A percentile compares a stretch with the other conserved stretches of the same genome.
Evolutionary conservation across 2,329 filamentous ascomycete genomes (phyloP).

Genomic region (Pseudogymnoascus sp.): DNA sequence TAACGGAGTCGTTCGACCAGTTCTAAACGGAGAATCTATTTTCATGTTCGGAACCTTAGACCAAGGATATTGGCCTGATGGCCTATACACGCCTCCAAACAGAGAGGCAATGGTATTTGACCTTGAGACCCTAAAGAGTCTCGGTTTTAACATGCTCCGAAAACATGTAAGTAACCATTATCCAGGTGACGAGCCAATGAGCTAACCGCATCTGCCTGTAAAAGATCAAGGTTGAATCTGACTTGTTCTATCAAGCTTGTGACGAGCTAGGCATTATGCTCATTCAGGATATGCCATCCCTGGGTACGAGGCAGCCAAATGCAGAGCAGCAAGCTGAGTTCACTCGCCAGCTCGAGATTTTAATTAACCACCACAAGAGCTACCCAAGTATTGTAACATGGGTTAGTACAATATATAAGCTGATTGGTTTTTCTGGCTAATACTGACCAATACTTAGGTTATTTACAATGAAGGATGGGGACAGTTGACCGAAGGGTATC

Average conservation of each 20-base stretch:
- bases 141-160: slow-evolving; percentile 64
- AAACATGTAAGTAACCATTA: slow-evolving; percentile 50
- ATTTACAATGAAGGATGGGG: slow-evolving; percentile 71
- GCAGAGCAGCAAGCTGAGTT: slow-evolving; percentile 55
- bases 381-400: slow-evolving; percentile 60
- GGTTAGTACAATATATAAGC: slow-evolving; percentile 33
- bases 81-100: slow-evolving; percentile 57
- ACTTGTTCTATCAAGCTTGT: slow-evolving; percentile 61
- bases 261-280: slow-evolving; percentile 55
- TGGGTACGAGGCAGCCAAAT: slow-evolving; percentile 37
- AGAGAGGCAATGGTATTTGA: slow-evolving; percentile 63
- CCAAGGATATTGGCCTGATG: slow-evolving; percentile 67
- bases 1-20: slow-evolving; percentile 38
- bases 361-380: slow-evolving; percentile 30
- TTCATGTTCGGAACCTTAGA: slow-evolving; percentile 64
- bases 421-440: background rate
- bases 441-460: slow-evolving; percentile 33
- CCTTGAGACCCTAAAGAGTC: slow-evolving; percentile 52
- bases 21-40: slow-evolving; percentile 59
- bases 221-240: slow-evolving; percentile 57
- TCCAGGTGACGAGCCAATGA: slow-evolving; percentile 5
- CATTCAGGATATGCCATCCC: slow-evolving; percentile 65
- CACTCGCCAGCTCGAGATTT: slow-evolving; percentile 47
- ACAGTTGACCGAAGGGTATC: slow-evolving; percentile 44
- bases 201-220: slow-evolving; percentile 24